Percentiles rank a stretch among this genome's conserved stretches.
phyloP scores from a whole-genome alignment of 2,329 filamentous ascomycete species.

The Cyanodermella asteris region DNA sequence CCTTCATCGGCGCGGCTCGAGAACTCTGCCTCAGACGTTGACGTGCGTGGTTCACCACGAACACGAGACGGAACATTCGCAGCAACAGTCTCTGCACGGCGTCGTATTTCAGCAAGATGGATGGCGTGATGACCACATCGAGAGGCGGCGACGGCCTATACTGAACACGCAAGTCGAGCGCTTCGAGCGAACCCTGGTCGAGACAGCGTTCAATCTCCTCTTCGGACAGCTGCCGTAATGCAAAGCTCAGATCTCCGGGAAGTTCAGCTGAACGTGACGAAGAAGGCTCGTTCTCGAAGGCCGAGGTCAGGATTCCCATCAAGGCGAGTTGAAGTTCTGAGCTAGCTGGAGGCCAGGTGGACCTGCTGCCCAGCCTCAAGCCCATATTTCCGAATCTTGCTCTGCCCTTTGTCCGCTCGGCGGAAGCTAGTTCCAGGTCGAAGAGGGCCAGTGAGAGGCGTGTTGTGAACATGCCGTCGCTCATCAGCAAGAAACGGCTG shows the following conservation, averaged over 20 bases:
- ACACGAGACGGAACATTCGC: conserved; percentile 56
- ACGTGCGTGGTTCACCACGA: conserved; percentile 44
- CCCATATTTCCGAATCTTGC: conserved; percentile 58
- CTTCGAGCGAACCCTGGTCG: conserved; percentile 61
- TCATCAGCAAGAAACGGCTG: conserved; percentile 60
- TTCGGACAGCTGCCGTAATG: conserved; percentile 56
- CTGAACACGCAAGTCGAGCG: conserved; percentile 70
- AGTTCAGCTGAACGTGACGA: conserved; percentile 19
- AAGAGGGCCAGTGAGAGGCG: conserved; percentile 68
- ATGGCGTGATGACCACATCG: conserved; percentile 47
- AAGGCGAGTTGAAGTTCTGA: conserved; percentile 79
- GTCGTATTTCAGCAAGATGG: conserved; percentile 60
- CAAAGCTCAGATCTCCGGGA: conserved; percentile 56
- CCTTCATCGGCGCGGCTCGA: conserved; percentile 14
- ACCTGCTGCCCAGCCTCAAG: conserved; percentile 56
- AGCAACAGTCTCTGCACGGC: conserved; percentile 61
- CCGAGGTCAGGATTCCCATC: conserved; percentile 49
- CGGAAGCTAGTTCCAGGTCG: conserved; percentile 57
- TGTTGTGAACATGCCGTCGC: conserved; percentile 64
- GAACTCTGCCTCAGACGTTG: conserved; percentile 9
- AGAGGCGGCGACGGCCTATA: conserved; percentile 59
- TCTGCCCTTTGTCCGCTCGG: conserved; percentile 49
- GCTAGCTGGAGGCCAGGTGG: conserved; percentile 80
- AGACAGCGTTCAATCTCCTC: conserved; percentile 67
- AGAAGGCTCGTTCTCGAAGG: conserved; percentile 9